phyloP scores from a whole-genome alignment of 108 stramenopile genomes.

The Craspedostauros australis region DNA sequence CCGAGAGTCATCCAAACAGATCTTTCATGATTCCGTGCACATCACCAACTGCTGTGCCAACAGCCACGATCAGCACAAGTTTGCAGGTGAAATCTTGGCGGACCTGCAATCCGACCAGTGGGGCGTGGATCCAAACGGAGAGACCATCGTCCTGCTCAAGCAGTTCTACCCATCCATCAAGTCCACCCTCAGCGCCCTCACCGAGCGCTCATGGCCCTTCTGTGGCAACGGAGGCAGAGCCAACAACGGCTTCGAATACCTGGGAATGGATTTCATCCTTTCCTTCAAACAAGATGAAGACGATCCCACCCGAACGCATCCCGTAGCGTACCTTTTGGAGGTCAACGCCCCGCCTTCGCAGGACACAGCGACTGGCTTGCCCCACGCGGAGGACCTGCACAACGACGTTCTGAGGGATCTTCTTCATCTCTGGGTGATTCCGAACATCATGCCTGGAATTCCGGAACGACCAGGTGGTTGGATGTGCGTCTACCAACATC shows the following conservation, averaged over 20 bases:
- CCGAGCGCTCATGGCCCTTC: constrained; percentile 28
- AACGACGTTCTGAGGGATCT: constrained; percentile 72
- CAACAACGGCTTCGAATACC: constrained; percentile 83
- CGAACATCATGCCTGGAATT: constrained; percentile 21
- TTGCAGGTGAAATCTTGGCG: constrained; percentile 82
- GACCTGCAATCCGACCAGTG: constrained; percentile 28
- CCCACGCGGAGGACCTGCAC: constrained; percentile 72
- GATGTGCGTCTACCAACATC: constrained; percentile 38
- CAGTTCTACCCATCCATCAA: constrained; percentile 63
- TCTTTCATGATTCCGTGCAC: constrained; percentile 48
- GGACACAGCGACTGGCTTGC: constrained; percentile 79
- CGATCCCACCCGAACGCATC: constrained; percentile 6
- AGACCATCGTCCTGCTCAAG: constrained; percentile 40
- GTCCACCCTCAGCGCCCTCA: constrained; percentile 44
- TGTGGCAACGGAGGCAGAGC: constrained; percentile 61
- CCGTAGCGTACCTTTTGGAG: constrained; percentile 72
- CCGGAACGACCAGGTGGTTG: constrained; percentile 39
- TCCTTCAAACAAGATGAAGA: constrained; percentile 28
- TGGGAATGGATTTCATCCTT: constrained; percentile 79
- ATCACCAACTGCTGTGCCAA: constrained; percentile 89
- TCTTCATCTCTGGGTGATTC: constrained; percentile 66
- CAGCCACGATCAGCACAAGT: constrained; percentile 58
- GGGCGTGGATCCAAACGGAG: constrained; percentile 4
- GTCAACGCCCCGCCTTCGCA: constrained; percentile 85
- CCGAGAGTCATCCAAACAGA: not conserved